Base-by-base conservation (phyloP, 495 filamentous ascomycete genomes). In the Oleoguttula mirabilis region DNA sequence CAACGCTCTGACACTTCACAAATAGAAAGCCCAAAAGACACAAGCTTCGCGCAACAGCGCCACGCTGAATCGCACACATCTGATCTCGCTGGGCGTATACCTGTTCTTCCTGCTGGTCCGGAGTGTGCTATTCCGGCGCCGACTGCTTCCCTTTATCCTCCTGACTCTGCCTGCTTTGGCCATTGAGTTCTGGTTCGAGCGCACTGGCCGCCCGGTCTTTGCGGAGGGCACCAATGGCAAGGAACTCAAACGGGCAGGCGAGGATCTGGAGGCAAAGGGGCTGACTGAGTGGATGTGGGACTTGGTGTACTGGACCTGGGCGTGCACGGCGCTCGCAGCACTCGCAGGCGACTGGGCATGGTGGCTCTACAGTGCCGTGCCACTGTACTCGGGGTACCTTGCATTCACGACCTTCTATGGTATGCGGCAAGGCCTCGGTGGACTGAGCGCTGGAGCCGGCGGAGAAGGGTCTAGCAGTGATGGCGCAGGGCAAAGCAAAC, bases 211-310 rank as follows among this genome's bases (percentile, higher is more conserved):
- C 5, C 90, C 90, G 7, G 73, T 62, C 37, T 85, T 78, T 60
- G 33, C 21, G 34, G 71, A 71, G 37, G 38, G 71, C 3, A 56
- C 57, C 10, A 79, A 76, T 54, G 76, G 75, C n/a, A 5, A 19
- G 6, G 74, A 76, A 2, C 65, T 96, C 31, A 75, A 75, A 48
- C 73, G 68, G 11, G 68, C 80, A 0, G 90, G 90, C 14, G 88
- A 96, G 59, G 90, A 96, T 59, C 71, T 98, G 19, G 79, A 83
- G 21, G 84, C 85, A 0, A 74, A 80, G 20, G 90, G 90, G 0
- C 65, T 98, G 61, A 96, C 87, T 6, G 90, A 98, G 62, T 98
- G 88, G 64, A 83, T 95, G 80, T 96, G 88, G 72, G 90, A 98
- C 66, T 71, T 94, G 20, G 66, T 95, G 24, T 96, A 94, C 69